Base-by-base conservation (phyloP, 108 stramenopile species). In the Seminavis robusta region DNA sequence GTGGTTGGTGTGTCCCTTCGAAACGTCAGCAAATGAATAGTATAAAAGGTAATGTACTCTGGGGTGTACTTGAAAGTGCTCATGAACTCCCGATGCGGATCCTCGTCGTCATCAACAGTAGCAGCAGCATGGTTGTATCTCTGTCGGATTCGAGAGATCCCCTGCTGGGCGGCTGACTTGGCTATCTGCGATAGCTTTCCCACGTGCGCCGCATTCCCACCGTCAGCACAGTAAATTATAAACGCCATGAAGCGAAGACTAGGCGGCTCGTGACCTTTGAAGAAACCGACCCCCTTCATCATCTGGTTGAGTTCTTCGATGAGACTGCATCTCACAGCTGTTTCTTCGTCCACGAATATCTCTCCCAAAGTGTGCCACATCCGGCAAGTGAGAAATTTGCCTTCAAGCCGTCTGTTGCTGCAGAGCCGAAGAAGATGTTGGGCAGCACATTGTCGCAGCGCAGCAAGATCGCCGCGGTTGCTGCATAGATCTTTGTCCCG, bases 21-120 rank as follows among this genome's bases (percentile, higher is more conserved):
- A 59, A 76, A 83, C 21, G 81, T 54, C 38, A 94, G 63, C 15
- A 94, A 63, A 62, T 94, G 84, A 31, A 89, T 59, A 1, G 89
- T 85, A 49, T 69, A 94, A 11, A 85, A 86, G 24, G 91, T 74
- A 42, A 68, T 60, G 52, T 84, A 94, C 56, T 94, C 93, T 26
- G 93, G 93, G 89, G 91, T 94, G 19, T 91, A 32, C 27, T 63
- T 59, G 61, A 74, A 69, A 38, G 90, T 90, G 44, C 73, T 46
- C n/a, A 52, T 44, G 20, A 45, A 57, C 29, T 94, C 87, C 53
- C 87, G 91, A 40, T 73, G 69, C 52, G 63, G 61, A 47, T 86
- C 87, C 4, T 86, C 86, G 15, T 68, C 61, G 15, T 60, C 63
- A 7, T 87, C 88, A 37, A 67, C 79, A 86, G 52, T 83, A 85